Evolutionary conservation across 257 asterid genomes (phyloP).

Genomic region (Solanum paucissectum): DNA sequence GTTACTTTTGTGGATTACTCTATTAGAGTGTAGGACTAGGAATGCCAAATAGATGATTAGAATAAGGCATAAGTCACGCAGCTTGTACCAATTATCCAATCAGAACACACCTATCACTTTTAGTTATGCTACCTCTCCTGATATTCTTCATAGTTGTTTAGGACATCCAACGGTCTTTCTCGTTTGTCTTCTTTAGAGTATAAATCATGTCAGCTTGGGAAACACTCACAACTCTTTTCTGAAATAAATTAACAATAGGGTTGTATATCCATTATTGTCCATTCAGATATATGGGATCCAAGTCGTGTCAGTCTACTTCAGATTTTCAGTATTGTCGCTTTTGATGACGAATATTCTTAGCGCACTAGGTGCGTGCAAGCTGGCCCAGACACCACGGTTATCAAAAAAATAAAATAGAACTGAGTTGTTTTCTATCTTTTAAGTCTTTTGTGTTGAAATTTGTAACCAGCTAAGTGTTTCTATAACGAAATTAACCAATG

Average conservation of each 20-base stretch:
- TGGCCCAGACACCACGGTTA: not conserved
- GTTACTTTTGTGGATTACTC: not conserved
- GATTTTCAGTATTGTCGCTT: not conserved
- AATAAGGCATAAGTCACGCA: not conserved
- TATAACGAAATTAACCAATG: not conserved
- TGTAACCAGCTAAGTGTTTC: not conserved
- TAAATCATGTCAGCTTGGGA: not conserved
- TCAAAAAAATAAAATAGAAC: not conserved
- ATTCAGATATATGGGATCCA: not conserved
- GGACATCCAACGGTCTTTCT: not conserved
- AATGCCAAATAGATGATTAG: not conserved
- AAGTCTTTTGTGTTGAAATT: not conserved
- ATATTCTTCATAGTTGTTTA: not conserved
- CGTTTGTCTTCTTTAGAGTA: not conserved
- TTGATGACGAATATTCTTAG: not conserved
- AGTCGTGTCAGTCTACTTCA: not conserved
- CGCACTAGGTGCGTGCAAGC: not conserved
- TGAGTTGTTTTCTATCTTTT: not conserved
- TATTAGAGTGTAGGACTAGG: not conserved
- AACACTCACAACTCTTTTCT: not conserved
- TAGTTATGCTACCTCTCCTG: not conserved
- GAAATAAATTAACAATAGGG: not conserved
- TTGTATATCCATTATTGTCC: not conserved
- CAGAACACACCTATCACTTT: not conserved
- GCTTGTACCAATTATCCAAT: not conserved